Evolutionary conservation across 257 asterid genomes (phyloP), one percentile per base, ranked within the genome.

Genomic region (Capsicum pubescens): DNA sequence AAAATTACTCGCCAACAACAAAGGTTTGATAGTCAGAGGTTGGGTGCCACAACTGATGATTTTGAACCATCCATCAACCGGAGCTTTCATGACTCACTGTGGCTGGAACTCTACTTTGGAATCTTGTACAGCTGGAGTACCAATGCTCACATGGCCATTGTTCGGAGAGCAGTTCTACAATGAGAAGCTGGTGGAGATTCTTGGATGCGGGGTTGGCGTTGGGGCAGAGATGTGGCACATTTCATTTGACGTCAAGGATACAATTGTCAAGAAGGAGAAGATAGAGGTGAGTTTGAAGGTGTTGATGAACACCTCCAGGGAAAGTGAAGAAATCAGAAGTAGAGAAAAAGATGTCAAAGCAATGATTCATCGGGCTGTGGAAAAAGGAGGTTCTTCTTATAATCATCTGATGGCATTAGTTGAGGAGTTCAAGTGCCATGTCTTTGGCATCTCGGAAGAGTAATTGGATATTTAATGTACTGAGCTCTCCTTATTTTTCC

Each of bases 41-140:
- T 88, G 89, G 91, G 89, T 86, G 1, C 89, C 89, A 4, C 88
- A 88, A 56, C 8, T 84, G 50, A 12, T 0, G 80, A 86, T 88
- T 50, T 54, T 88, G 57, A 46, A 83, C 42, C 89, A 88, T 58
- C 80, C 85, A 7, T 55, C 91, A 0, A 39, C 66, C 0, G 86
- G 91, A 12, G 88, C 77, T 6, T 88, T 88, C 72, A 19, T 88
- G 88, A 88, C 86, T 11, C 88, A 86, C 8, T 88, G 91, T 35
- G 89, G 91, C 8, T 88, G 91, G 91, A 88, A 86, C 5, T 88
- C 89, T 10, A 63, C 59, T 3, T 21, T 86, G 15, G 89, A 88
- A 67, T 86, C 85, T 17, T 19, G 86, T 0, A 81, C 81, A 5
- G 52, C 85, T 0, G 87, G 91, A 2, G 88, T 88, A 8, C 89